Base-by-base conservation (phyloP, 139 green algal genomes). In the Dunaliella primolecta region DNA sequence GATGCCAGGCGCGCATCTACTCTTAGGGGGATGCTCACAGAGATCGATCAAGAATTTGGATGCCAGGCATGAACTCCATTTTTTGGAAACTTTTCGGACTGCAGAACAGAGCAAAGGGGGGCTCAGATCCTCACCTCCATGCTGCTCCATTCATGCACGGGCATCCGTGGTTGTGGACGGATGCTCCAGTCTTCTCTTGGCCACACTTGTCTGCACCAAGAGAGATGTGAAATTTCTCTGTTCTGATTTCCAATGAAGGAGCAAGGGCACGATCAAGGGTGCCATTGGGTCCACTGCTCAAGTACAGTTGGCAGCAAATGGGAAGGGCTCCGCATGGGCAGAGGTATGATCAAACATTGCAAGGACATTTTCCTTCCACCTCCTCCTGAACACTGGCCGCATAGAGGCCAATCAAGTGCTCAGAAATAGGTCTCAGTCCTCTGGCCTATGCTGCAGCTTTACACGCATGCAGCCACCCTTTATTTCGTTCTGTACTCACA, bases 101-200 rank as follows among this genome's bases (percentile, higher is more conserved):
- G n/a, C n/a, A n/a, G n/a, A n/a, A n/a, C n/a, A n/a, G n/a, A n/a
- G n/a, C n/a, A n/a, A n/a, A n/a, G n/a, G n/a, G n/a, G n/a, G n/a
- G n/a, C n/a, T n/a, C n/a, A n/a, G n/a, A n/a, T n/a, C n/a, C n/a
- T n/a, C n/a, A n/a, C n/a, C n/a, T n/a, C 79, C 79, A 83, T 11
- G 79, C 79, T 7, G 80, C 80, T 2, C 80, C 80, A 32, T 78
- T 78, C 80, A 84, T 84, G 80, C 80, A 84, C 2, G 30, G n/a
- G 80, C 80, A 84, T 46, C 80, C 80, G 33, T 84, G 80, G 0
- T 1, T 78, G 30, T 21, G 36, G 1, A 84, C 2, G 11, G 38
- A n/a, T 32, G 1, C 1, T 0, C 80, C 80, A 24, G 20, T 84
- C 46, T 84, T 84, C 38, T 72, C 24, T 2, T 32, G 3, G 2